These are phyloP conservation scores for Asterionellopsis glacialis DNA, from an alignment of 108 stramenopile species.

Conservation along the genomic window DNA sequence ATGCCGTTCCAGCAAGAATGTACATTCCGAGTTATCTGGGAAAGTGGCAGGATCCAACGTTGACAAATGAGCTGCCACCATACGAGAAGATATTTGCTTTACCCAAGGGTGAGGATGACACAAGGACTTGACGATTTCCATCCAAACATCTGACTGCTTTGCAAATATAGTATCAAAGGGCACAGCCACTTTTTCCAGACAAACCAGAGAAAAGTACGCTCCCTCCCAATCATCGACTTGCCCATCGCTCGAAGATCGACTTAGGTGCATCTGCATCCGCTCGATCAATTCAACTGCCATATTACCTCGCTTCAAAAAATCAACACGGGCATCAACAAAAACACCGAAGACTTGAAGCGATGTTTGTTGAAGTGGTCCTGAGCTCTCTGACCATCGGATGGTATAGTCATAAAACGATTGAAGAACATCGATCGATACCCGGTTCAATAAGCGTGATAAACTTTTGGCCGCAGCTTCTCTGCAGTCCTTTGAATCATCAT, in stretches of 20 bases:
- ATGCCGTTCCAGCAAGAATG: slow-evolving; percentile 34
- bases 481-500: slow-evolving; percentile 83
- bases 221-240: slow-evolving; percentile 53
- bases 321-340: slow-evolving; percentile 56
- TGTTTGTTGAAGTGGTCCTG: slow-evolving; percentile 41
- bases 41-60: slow-evolving; percentile 26
- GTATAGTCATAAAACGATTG: slow-evolving; percentile 62
- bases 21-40: slow-evolving; percentile 8
- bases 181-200: slow-evolving; percentile 52
- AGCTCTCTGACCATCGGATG: slow-evolving; percentile 57
- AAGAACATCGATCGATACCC: slow-evolving; percentile 53
- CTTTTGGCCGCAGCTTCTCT: slow-evolving; percentile 54
- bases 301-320: slow-evolving; percentile 53
- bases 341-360: slow-evolving; percentile 75
- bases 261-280: background rate
- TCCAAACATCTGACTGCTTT: slow-evolving; percentile 40
- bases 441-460: slow-evolving; percentile 45
- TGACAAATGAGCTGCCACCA: slow-evolving; percentile 42
- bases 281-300: slow-evolving; percentile 24
- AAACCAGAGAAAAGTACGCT: slow-evolving; percentile 62
- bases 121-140: slow-evolving; percentile 41
- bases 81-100: slow-evolving; percentile 54
- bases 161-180: slow-evolving; percentile 7
- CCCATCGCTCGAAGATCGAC: background rate
- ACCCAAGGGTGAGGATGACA: slow-evolving; percentile 74